Evolutionary conservation across 208 protist genomes (phyloP).

Genomic region (Endotrypanum monterogeii): DNA sequence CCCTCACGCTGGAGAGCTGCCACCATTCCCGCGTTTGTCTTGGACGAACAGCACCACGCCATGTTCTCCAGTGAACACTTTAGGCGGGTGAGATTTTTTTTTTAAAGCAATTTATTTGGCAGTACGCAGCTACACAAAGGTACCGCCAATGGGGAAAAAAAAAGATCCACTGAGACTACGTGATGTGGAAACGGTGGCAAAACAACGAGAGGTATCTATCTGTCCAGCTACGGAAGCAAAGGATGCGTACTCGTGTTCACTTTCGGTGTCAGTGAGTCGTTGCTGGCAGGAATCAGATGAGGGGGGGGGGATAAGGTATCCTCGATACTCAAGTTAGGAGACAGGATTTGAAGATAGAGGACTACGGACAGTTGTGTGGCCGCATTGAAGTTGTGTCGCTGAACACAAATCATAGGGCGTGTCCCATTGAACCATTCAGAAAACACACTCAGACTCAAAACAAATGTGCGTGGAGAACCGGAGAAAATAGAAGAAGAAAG

Average conservation of each 20-base stretch:
- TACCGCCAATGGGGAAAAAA: background rate
- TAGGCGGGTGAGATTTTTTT: too few relatives aligned
- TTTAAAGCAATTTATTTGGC: background rate
- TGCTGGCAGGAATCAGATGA: background rate
- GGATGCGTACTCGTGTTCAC: background rate
- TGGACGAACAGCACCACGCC: conserved; percentile 79
- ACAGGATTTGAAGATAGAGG: too few relatives aligned
- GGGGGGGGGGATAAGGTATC: background rate
- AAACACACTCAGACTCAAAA: too few relatives aligned
- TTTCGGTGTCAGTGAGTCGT: background rate
- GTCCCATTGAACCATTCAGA: background rate
- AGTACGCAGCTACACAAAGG: background rate
- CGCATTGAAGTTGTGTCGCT: background rate
- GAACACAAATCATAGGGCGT: background rate
- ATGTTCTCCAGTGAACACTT: conserved; percentile 25
- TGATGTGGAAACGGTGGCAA: background rate
- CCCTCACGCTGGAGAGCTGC: conserved; percentile 44
- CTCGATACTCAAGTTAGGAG: too few relatives aligned
- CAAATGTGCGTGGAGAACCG: background rate
- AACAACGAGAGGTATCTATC: background rate
- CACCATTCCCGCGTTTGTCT: conserved; percentile 72
- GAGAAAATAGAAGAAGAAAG: background rate
- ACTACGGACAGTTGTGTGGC: background rate
- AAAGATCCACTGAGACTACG: too few relatives aligned
- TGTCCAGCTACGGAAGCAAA: too few relatives aligned